These are phyloP conservation scores for Coffea humblotiana DNA, from an alignment of 305 asterid species.

Conservation along the genomic window DNA sequence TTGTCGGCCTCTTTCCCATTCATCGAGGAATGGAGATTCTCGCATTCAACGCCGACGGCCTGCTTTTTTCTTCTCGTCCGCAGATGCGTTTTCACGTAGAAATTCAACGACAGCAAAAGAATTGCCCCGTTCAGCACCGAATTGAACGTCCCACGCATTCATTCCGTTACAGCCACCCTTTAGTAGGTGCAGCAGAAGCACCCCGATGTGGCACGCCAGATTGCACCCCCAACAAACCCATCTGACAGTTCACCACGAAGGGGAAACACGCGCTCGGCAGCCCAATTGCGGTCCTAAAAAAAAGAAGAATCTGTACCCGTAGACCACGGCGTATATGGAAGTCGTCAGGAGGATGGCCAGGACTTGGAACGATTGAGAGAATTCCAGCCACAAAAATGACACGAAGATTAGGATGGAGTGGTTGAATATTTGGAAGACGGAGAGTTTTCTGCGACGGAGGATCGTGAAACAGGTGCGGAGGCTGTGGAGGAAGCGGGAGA, in stretches of 20 bases:
- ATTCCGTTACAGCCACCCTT: constrained; percentile 95
- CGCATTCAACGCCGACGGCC: constrained; percentile 5
- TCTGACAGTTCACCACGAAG: constrained; percentile 68
- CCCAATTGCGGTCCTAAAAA: constrained; percentile 85
- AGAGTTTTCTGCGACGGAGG: constrained; percentile 43
- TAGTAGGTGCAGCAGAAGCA: constrained; percentile 54
- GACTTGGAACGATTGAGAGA: constrained; percentile 84
- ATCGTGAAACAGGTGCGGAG: constrained; percentile 52
- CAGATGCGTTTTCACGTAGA: constrained; percentile 50
- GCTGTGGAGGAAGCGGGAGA: constrained; percentile 78
- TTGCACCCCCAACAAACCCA: constrained; percentile 58
- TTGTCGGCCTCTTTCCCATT: constrained; percentile 15
- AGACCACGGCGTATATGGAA: constrained; percentile 57
- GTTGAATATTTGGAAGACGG: constrained; percentile 57
- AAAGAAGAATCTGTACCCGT: constrained; percentile 87
- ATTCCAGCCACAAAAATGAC: constrained; percentile 90
- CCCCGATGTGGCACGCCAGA: constrained; percentile 68
- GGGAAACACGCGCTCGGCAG: constrained; percentile 71
- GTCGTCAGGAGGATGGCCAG: constrained; percentile 64
- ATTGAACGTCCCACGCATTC: constrained; percentile 87
- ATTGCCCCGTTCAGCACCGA: constrained; percentile 71
- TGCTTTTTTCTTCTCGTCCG: constrained; percentile 15
- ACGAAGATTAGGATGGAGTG: constrained; percentile 62
- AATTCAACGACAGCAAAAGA: constrained; percentile 54
- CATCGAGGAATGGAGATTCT: background rate